Percentiles rank a stretch among this genome's conserved stretches.
These are phyloP conservation scores for Poterioochromonas sp. DNA, from an alignment of 352 stramenopile genomes.

Conservation along the genomic window DNA sequence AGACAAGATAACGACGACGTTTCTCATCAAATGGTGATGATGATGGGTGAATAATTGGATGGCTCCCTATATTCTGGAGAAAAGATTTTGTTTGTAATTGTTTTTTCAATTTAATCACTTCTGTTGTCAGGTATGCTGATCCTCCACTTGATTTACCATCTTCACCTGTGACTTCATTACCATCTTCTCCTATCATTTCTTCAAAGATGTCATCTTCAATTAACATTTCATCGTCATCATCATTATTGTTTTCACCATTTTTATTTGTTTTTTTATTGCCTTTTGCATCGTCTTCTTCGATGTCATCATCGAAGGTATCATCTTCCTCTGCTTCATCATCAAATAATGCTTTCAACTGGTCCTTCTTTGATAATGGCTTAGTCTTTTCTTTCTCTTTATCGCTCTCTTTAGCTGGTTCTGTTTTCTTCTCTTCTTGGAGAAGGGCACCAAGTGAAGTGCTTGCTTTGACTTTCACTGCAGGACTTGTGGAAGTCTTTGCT, in stretches of 20 bases:
- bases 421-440: not conserved
- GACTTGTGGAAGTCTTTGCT: too few relatives aligned
- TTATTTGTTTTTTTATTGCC: not conserved
- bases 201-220: not conserved
- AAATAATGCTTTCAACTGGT: not conserved
- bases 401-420: not conserved
- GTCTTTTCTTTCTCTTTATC: not conserved
- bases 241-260: not conserved
- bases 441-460: too few relatives aligned
- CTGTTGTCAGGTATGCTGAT: not conserved
- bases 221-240: not conserved
- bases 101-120: not conserved
- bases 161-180: not conserved
- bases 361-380: not conserved
- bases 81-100: not conserved
- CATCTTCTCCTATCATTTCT: not conserved
- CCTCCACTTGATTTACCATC: not conserved
- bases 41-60: not conserved
- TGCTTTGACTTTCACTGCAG: too few relatives aligned
- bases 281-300: not conserved
- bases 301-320: not conserved
- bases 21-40: not conserved
- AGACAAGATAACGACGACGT: conserved; percentile 24
- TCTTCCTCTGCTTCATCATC: not conserved
- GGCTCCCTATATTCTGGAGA: not conserved